Evolutionary conservation across 2,329 filamentous ascomycete species (phyloP), one percentile per base, ranked within the genome.

Genomic region (Dichotomopilus funicola): DNA sequence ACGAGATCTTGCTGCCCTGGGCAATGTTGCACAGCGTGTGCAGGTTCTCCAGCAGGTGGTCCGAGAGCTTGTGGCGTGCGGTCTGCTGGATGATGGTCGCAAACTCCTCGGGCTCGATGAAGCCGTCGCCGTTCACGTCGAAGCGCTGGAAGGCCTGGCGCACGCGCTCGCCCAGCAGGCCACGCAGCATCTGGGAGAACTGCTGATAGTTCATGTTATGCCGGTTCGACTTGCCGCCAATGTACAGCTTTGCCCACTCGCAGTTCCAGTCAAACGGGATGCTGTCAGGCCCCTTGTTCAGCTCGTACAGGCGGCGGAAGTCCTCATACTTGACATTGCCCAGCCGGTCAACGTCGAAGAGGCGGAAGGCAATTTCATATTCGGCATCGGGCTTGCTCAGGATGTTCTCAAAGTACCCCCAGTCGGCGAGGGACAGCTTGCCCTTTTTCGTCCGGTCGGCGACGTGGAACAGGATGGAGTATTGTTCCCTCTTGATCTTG

Each of bases 261-360:
- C 89, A 95, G 68, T 91, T 88, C 91, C 94, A 97, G 73, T 99
- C 89, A 68, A 99, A 97, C 11, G 94, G 89, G 60, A 99, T 87
- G 70, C 81, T 89, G 58, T 89, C 80, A 31, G 84, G 75, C n/a
- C 87, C 86, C 77, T 92, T 95, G 80, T 95, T 95, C 65, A 86
- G 78, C 73, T 92, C 88, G 74, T 95, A 96, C 56, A 92, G 76
- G 57, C 83, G 80, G 68, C 89, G 85, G 74, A 99, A 91, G 65
- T 91, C 84, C 41, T 95, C 88, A 68, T 92, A 96, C 70, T 91
- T 92, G 67, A 99, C 90, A 49, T 81, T 81, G 59, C 94, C 94
- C 19, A 84, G 88, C 59, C 88, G 83, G 51, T 92, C 85, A 65
- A 89, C 80, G 68, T 97, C 92, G 73, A 99, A 99, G 54, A 99